Base-by-base conservation (phyloP, 1,139 yeast genomes). In the Ashbya aceris region DNA sequence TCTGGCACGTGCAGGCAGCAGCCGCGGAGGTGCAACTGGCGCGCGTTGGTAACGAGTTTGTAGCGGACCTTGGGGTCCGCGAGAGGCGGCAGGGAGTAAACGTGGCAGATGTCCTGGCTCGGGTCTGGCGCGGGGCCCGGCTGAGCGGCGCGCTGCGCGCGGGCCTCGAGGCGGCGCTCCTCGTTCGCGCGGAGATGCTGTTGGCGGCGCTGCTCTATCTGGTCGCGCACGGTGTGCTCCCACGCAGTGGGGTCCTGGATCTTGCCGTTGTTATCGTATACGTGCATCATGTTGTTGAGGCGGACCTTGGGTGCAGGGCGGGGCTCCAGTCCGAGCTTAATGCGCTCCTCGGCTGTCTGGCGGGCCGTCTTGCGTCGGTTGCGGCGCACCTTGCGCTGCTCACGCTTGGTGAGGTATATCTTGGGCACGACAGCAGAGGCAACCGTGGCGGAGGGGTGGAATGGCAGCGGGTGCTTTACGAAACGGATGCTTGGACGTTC, bases 301-400 rank as follows among this genome's bases (percentile, higher is more conserved):
- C 81, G 85, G 27, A 89, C 85, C 61, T 89, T 91, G 2, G 96
- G 95, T 6, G 83, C 82, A 0, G 96, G 96, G 2, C 95, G 83
- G 0, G 95, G 83, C 40, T 81, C 87, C 20, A 89, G 65, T 0
- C 98, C 98, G 5, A 85, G 66, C 47, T 79, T 73, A 27, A 89
- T 80, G 39, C 84, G 68, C 52, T 86, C 93, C 56, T 85, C 95
- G 47, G 74, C 72, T 39, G 80, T 91, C 53, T 81, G 79, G 46
- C 77, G 76, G 44, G 65, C 69, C 40, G 73, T 71, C 39, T 79
- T 77, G 44, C 97, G 67, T 34, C 76, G 80, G 47, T 82, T 83
- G 46, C 82, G 74, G 38, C 96, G 71, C 34, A 82, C 71, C 44
- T 91, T 73, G 55, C 83, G 83, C 61, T 73, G 65, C 60, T 93